Percentiles rank a stretch among this genome's conserved stretches.
These are phyloP conservation scores for Colletotrichum sp. DNA, from an alignment of 2,329 filamentous ascomycete genomes.

Conservation along the genomic window DNA sequence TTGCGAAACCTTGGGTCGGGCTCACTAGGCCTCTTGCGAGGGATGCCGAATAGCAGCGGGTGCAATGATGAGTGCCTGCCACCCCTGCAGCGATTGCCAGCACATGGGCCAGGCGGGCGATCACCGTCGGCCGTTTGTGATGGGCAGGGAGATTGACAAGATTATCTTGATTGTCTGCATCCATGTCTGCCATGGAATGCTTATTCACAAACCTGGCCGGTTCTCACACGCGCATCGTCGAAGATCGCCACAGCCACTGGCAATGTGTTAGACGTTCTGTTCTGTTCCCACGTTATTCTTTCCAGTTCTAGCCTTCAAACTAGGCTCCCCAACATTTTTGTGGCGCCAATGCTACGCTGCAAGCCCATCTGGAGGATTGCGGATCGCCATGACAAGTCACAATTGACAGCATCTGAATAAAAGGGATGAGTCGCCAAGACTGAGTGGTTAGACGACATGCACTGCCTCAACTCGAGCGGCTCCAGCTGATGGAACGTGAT, in stretches of 20 bases:
- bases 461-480: not conserved
- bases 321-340: not conserved
- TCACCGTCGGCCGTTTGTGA: not conserved
- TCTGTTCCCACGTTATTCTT: not conserved
- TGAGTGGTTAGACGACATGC: not conserved
- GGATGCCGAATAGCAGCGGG: not conserved
- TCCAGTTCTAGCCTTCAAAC: not conserved
- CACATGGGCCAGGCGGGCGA: conserved; percentile 5
- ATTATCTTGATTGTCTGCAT: not conserved
- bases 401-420: not conserved
- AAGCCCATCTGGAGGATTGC: not conserved
- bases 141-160: not conserved
- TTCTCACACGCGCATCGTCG: conserved; percentile 1
- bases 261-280: not conserved
- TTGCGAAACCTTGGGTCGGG: not conserved
- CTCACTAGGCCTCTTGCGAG: not conserved
- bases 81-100: not conserved
- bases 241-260: conserved; percentile 3
- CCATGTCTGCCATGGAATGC: not conserved
- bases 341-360: not conserved
- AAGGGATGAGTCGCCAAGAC: not conserved
- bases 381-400: not conserved
- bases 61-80: not conserved
- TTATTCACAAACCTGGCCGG: not conserved
- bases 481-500: not conserved